Base-by-base conservation (phyloP, 495 filamentous ascomycete species). In the Podospora conica region DNA sequence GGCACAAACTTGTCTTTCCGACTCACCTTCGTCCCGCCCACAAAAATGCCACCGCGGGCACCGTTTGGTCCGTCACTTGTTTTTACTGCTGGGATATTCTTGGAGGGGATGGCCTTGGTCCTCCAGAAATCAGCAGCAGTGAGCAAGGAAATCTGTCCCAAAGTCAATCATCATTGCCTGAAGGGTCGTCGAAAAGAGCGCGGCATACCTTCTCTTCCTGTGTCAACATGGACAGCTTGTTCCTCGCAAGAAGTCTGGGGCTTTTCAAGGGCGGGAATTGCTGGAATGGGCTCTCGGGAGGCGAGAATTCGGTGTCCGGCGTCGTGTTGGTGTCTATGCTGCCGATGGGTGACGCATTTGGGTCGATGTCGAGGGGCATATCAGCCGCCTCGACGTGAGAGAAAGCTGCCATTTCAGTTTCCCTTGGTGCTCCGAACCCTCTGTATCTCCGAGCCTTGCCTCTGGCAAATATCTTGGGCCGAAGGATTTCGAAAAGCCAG, bases 11-110 rank as follows among this genome's bases (percentile, higher is more conserved):
- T 58, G 55, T 12, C 12, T 4, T 33, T 7, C 12, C 10, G 48
- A 63, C 62, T 76, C 71, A 86, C 85, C 74, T 86, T 86, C 57
- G 85, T 87, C 22, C 85, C 86, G 53, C 83, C 84, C 18, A 85
- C 85, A 69, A 87, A 88, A 58, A 86, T 85, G 18, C 83, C 83
- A n/a, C 90, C 90, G 40, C 90, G 87, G 24, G 90, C 87, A 12
- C 90, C 90, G 73, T 92, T 93, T 6, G 90, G 90, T 3, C 90
- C 90, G 77, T 93, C 90, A 53, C 87, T 91, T 15, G 86, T 87
- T 66, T 90, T 90, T 55, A 92, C 78, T 3, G 87, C 81, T 12
- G 91, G 90, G 60, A 93, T 88, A 40, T 84, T 84, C 66, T 90
- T 86, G 20, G 85, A 82, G 9, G 85, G 84, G 55, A 94, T 84